phyloP scores from a whole-genome alignment of 768 basidiomycete genomes.

The Termitomyces heimii region DNA sequence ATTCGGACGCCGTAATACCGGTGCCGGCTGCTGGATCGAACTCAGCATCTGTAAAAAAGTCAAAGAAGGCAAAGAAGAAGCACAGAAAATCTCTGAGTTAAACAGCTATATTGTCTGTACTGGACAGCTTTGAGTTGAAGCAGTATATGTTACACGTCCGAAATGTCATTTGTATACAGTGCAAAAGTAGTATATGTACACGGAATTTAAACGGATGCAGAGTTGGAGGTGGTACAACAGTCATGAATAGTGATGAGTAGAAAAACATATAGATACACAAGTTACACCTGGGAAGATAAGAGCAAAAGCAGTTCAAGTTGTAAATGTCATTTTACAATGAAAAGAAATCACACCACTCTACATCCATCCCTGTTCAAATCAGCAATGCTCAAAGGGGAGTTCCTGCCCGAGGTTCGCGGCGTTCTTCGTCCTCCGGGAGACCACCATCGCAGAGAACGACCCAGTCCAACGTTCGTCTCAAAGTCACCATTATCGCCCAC shows the following conservation, averaged over 20 bases:
- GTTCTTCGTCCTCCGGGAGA: slow-evolving; percentile 40
- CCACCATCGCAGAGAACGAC: slow-evolving; percentile 43
- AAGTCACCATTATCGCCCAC: slow-evolving; percentile 30
- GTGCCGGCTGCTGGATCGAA: background rate
- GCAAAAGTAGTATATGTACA: slow-evolving; percentile 3
- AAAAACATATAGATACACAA: background rate
- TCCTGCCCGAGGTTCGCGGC: slow-evolving; percentile 32
- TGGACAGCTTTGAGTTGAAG: background rate
- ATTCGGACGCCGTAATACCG: slow-evolving; percentile 7
- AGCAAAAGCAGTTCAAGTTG: slow-evolving; percentile 5
- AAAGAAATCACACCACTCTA: slow-evolving; percentile 53
- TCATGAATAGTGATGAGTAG: background rate
- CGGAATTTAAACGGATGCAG: background rate
- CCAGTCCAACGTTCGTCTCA: slow-evolving; percentile 19
- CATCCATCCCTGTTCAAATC: slow-evolving; percentile 56
- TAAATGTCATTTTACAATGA: slow-evolving; percentile 3
- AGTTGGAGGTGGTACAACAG: background rate
- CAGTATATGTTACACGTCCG: background rate
- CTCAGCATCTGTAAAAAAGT: slow-evolving; percentile 13
- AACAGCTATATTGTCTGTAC: background rate
- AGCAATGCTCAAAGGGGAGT: slow-evolving; percentile 41
- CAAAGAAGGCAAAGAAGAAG: slow-evolving; percentile 31
- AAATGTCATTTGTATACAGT: background rate
- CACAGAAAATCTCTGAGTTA: slow-evolving; percentile 18
- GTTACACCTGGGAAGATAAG: slow-evolving; percentile 12